phyloP scores from a whole-genome alignment of 139 green algal genomes.

The Limnomonas spitsbergensis region DNA sequence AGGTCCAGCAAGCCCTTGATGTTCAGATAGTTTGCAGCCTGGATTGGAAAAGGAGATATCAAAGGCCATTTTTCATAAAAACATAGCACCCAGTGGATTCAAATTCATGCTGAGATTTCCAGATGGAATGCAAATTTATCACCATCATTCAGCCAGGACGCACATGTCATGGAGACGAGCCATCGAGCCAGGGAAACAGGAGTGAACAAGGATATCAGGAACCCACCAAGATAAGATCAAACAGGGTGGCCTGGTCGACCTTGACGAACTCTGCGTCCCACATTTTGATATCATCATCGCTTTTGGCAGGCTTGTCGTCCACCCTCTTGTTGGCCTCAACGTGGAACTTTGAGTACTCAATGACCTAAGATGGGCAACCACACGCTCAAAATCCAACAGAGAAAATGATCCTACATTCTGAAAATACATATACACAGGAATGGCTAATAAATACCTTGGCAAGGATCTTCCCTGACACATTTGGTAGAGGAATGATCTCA shows the following conservation, averaged over 20 bases:
- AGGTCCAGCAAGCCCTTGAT: conserved; percentile 98
- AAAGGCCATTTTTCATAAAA: too few relatives aligned
- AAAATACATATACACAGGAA: too few relatives aligned
- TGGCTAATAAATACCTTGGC: conserved; percentile 48
- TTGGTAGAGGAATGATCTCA: conserved; percentile 76
- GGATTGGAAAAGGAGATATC: not conserved
- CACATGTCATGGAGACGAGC: too few relatives aligned
- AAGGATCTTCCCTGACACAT: conserved; percentile 76
- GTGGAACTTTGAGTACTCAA: conserved; percentile 97
- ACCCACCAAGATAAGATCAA: conserved; percentile 92
- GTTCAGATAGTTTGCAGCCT: conserved; percentile 98
- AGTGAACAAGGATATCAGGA: too few relatives aligned
- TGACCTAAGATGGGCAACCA: conserved; percentile 53
- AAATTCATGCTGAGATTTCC: too few relatives aligned
- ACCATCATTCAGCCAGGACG: too few relatives aligned
- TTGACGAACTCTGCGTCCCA: conserved; percentile 96
- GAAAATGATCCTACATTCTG: too few relatives aligned
- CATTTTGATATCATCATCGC: conserved; percentile 81
- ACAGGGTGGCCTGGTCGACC: conserved; percentile 95
- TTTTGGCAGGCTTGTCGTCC: conserved; percentile 69
- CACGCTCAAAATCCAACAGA: too few relatives aligned
- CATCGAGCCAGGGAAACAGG: too few relatives aligned
- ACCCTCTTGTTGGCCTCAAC: conserved; percentile 78
- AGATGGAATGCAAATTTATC: too few relatives aligned
- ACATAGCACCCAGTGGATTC: too few relatives aligned